Evolutionary conservation across 1,284 basidiomycete genomes (phyloP).

Genomic region (Cutaneotrichosporon sp.): DNA sequence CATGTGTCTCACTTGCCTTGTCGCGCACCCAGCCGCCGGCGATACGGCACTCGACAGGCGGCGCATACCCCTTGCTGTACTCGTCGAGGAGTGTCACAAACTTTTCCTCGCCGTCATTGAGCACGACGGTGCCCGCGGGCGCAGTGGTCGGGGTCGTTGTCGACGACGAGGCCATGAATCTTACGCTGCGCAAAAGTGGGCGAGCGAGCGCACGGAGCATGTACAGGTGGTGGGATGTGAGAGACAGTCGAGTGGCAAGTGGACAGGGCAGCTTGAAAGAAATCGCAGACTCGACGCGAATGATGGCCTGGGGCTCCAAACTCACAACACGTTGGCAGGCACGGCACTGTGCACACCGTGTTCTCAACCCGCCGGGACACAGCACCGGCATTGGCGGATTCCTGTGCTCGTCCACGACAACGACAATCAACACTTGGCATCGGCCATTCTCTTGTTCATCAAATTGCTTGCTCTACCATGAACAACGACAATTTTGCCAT

Average conservation of each 20-base stretch:
- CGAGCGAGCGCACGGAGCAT: slow-evolving; percentile 5
- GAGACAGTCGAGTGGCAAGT: slow-evolving; percentile 1
- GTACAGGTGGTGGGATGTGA: neutral
- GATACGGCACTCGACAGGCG: slow-evolving; percentile 66
- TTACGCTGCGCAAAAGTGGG: neutral
- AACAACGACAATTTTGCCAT: slow-evolving; percentile 38
- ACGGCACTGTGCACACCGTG: no score
- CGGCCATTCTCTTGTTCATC: neutral
- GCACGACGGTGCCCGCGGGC: slow-evolving; percentile 7
- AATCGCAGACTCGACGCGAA: neutral
- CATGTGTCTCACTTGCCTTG: slow-evolving; percentile 59
- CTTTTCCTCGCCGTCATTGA: slow-evolving; percentile 27
- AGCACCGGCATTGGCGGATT: neutral
- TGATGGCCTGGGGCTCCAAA: neutral
- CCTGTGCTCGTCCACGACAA: neutral
- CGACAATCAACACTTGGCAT: no score
- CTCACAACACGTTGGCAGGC: neutral
- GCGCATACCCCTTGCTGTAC: slow-evolving; percentile 29
- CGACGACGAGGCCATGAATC: slow-evolving; percentile 4
- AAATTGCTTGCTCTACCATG: slow-evolving; percentile 11
- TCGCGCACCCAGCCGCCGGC: slow-evolving; percentile 97
- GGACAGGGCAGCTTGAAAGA: neutral
- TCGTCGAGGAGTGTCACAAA: slow-evolving; percentile 41
- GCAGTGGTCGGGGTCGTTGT: slow-evolving; percentile 5
- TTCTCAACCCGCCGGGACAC: no score